A percentile compares a stretch with the other conserved stretches of the same genome.
Conservation (phyloP, 2,329 filamentous ascomycete species). For the Alternaria arbusti region DNA sequence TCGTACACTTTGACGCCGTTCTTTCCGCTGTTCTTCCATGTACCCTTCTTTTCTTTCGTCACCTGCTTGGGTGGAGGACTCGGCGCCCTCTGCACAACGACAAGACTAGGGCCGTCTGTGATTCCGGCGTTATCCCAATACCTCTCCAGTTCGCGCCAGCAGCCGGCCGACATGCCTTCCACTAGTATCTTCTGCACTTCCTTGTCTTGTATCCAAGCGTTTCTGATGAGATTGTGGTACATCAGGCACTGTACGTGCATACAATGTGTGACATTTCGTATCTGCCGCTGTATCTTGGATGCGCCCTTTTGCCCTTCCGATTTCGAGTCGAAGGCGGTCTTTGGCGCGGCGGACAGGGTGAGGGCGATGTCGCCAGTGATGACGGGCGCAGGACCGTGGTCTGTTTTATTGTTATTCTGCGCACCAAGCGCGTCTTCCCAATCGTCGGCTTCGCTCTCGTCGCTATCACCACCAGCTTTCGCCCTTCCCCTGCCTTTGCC, state of each 20-base stretch:
- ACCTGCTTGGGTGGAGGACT: conserved; percentile 68
- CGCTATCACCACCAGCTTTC: conserved; percentile 36
- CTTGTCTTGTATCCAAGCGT: conserved; percentile 46
- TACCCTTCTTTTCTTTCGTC: conserved; percentile 26
- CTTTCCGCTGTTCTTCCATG: conserved; percentile 52
- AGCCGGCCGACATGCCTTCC: conserved; percentile 34
- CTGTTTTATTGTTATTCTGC: conserved; percentile 42
- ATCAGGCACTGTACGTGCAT: conserved; percentile 87
- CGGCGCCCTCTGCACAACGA: conserved; percentile 67
- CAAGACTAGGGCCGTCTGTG: conserved; percentile 78
- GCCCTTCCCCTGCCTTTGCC: conserved; percentile 54
- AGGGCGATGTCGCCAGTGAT: conserved; percentile 74
- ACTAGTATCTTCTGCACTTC: conserved; percentile 43
- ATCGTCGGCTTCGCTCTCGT: conserved; percentile 50
- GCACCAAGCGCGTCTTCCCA: conserved; percentile 49
- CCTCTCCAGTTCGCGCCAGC: conserved; percentile 45
- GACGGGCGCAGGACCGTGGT: conserved; percentile 51
- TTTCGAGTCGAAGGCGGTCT: conserved; percentile 32
- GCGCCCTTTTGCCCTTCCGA: conserved; percentile 79
- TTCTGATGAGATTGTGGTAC: conserved; percentile 81
- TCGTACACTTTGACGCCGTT: conserved; percentile 43
- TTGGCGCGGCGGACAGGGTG: conserved; percentile 59
- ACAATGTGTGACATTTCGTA: conserved; percentile 80
- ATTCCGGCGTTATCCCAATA: conserved; percentile 77
- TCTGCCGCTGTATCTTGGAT: conserved; percentile 80